Base-by-base conservation (phyloP, 352 stramenopile species). In the Phytophthora cactorum region DNA sequence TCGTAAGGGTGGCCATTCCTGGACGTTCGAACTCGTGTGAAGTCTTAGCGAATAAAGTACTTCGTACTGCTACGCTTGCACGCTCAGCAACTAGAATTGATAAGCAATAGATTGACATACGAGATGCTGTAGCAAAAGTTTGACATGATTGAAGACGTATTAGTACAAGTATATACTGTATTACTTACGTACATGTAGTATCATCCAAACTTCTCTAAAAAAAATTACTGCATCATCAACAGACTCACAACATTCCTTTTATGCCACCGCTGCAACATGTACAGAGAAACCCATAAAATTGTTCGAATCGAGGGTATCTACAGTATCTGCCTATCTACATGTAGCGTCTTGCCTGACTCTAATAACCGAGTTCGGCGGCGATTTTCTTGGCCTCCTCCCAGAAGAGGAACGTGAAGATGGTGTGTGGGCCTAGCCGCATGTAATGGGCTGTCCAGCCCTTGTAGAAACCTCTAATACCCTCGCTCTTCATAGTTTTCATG, bases 401-500 rank as follows among this genome's bases (percentile, higher is more conserved):
- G 36, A 96, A 91, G 39, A 96, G 63, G 61, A 96, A 93, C 15
- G 88, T 96, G 54, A 92, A 93, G 51, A 96, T 74, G 3, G 88
- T 96, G 74, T 96, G 88, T 4, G 88, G 88, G 7, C 86, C 88
- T 57, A 96, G 78, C 25, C 88, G 88, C 62, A 96, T 89, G 79
- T 95, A 96, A 61, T 96, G 86, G 46, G 88, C 88, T 15, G 83
- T 74, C 88, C 88, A 96, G 56, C 88, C 88, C 72, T 96, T 96
- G 81, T 91, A 95, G 59, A 96, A 93, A 12, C 86, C 88, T 2
- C 78, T 69, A 50, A 96, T 77, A 11, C 88, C 88, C 57, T 96
- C 88, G 29, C 78, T 79, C 17, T 86, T 83, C 71, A 88, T 86
- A 5, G 88, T 96, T 75, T 96, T 95, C 45, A 52, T 31, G 46